Evolutionary conservation across 805 yeast genomes (phyloP).

Genomic region (Lipomyces sp.): DNA sequence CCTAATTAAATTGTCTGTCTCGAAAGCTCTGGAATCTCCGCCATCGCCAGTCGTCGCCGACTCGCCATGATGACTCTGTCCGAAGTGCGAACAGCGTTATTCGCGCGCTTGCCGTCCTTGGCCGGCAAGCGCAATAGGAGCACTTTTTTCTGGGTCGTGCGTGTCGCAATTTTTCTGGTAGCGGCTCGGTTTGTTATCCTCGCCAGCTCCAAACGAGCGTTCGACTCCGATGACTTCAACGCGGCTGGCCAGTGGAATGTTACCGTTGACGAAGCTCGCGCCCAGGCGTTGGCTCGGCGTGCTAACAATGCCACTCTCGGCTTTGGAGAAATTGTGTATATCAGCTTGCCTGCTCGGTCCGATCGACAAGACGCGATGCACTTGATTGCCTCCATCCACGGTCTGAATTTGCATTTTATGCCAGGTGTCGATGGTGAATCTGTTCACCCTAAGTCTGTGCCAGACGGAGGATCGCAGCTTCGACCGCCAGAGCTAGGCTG

Average conservation of each 20-base stretch:
- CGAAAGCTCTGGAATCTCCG: too few relatives aligned
- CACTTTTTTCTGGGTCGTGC: neutral
- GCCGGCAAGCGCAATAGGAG: neutral
- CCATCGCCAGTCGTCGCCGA: neutral
- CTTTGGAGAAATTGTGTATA: constrained; percentile 27
- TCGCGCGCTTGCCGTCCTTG: neutral
- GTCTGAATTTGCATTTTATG: constrained; percentile 15
- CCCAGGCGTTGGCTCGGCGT: neutral
- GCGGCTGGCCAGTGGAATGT: neutral
- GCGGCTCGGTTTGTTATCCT: neutral
- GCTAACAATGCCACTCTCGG: constrained; percentile 27
- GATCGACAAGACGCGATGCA: constrained; percentile 30
- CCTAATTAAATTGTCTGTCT: too few relatives aligned
- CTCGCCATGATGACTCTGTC: neutral
- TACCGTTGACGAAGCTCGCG: neutral
- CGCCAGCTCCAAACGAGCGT: neutral
- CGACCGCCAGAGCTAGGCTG: constrained; percentile 25
- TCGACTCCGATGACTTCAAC: neutral
- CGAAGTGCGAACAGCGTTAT: neutral
- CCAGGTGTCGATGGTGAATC: constrained; percentile 25
- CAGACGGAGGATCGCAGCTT: constrained; percentile 20
- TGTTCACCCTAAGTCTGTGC: constrained; percentile 21
- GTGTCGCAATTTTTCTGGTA: neutral
- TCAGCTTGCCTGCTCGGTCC: constrained; percentile 26
- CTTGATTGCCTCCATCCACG: constrained; percentile 20